These are phyloP conservation scores for Dactylellina leptospora DNA, from an alignment of 2,329 filamentous ascomycete species.

Conservation along the genomic window DNA sequence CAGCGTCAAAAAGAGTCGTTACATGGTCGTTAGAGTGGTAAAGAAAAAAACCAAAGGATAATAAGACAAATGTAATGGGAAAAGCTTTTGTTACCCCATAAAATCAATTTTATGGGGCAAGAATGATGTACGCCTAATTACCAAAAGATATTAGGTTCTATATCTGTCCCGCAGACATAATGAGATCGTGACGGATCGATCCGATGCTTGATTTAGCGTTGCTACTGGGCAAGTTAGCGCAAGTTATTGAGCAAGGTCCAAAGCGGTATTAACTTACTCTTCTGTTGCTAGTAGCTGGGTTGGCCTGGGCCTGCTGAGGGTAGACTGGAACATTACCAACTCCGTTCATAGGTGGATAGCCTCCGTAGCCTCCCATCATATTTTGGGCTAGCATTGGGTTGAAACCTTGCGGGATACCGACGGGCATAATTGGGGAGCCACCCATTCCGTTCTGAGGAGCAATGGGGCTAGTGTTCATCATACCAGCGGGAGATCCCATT, in stretches of 20 bases:
- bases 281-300: conserved; percentile 44
- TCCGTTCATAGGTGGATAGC: conserved; percentile 56
- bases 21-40: conserved; percentile 30
- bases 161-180: conserved; percentile 46
- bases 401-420: conserved; percentile 55
- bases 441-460: conserved; percentile 55
- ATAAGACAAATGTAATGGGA: background rate
- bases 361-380: conserved; percentile 54
- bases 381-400: conserved; percentile 57
- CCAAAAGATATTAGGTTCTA: background rate
- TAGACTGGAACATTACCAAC: conserved; percentile 55
- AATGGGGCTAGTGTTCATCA: conserved; percentile 55
- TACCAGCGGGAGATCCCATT: conserved; percentile 43
- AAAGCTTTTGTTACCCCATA: conserved; percentile 31
- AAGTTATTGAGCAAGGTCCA: too few relatives aligned
- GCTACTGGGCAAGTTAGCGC: conserved; percentile 28
- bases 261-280: conserved; percentile 26
- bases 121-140: conserved; percentile 20
- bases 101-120: background rate
- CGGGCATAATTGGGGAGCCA: conserved; percentile 55
- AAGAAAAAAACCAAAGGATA: conserved; percentile 4
- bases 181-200: conserved; percentile 1
- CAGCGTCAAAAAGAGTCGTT: conserved; percentile 19
- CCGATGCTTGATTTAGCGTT: conserved; percentile 31
- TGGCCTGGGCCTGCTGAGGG: conserved; percentile 53